A percentile compares a stretch with the other conserved stretches of the same genome.
Conservation (phyloP, 176 grass and related monocot genomes). For the Aegilops longissima region DNA sequence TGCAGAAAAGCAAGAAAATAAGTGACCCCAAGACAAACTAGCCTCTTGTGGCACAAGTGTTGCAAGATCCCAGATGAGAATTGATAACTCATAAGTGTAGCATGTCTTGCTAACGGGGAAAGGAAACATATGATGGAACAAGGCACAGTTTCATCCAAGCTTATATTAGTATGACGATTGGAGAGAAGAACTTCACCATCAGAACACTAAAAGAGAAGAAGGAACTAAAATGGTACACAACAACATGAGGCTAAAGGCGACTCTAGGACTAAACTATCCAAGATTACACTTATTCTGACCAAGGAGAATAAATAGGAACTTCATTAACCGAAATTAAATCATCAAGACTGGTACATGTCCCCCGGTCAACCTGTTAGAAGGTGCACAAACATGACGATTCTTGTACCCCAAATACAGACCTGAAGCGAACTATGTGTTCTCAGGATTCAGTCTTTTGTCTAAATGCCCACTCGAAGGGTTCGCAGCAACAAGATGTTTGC, state of each 20-base stretch:
- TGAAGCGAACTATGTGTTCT: constrained; percentile 33
- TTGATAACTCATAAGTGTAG: background rate
- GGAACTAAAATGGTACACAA: constrained; percentile 5
- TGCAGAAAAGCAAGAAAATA: background rate
- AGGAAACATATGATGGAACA: background rate
- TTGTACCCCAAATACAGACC: constrained; percentile 45
- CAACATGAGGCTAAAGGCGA: background rate
- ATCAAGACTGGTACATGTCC: constrained; percentile 44
- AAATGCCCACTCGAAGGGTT: constrained; percentile 40
- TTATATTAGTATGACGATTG: background rate
- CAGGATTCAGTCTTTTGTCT: constrained; percentile 59
- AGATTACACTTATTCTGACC: constrained; percentile 53
- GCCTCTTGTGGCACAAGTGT: background rate
- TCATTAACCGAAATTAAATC: constrained; percentile 48
- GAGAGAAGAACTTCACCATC: constrained; percentile 20
- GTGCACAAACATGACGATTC: constrained; percentile 32
- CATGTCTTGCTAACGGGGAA: background rate
- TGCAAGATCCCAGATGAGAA: background rate
- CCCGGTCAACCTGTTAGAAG: constrained; percentile 37
- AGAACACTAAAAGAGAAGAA: background rate
- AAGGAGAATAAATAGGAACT: constrained; percentile 34
- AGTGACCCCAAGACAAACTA: background rate
- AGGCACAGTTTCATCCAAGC: background rate
- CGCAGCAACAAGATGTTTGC: constrained; percentile 47
- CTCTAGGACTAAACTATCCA: constrained; percentile 43